Evolutionary conservation across 2,329 filamentous ascomycete genomes (phyloP).

Genomic region (Cercospora sojina): DNA sequence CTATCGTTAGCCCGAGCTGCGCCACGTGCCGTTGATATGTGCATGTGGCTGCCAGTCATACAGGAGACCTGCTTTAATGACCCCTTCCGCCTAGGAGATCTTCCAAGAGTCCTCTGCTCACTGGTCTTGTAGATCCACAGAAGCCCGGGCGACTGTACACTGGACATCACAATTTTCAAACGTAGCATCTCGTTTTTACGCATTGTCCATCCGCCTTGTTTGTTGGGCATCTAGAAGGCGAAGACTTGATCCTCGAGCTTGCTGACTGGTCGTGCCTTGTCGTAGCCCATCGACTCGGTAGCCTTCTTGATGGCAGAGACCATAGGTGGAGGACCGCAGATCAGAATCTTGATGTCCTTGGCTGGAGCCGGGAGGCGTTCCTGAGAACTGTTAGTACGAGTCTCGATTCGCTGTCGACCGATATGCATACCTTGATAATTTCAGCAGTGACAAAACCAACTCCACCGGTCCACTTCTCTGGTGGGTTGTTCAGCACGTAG

Average conservation of each 20-base stretch:
- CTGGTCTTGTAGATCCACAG: neutral
- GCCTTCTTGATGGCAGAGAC: slow-evolving; percentile 96
- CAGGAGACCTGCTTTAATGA: neutral
- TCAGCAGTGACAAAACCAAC: slow-evolving; percentile 93
- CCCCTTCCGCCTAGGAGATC: neutral
- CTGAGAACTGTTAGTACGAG: slow-evolving; percentile 43
- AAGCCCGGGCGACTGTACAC: neutral
- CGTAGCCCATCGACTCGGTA: slow-evolving; percentile 81
- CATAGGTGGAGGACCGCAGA: slow-evolving; percentile 97
- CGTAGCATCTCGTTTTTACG: neutral
- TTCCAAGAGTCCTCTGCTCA: neutral
- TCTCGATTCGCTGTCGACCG: slow-evolving; percentile 27
- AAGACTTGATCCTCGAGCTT: slow-evolving; percentile 98
- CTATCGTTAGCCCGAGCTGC: neutral
- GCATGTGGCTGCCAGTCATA: neutral
- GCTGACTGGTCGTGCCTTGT: slow-evolving; percentile 91
- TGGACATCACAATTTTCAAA: neutral
- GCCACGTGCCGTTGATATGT: neutral
- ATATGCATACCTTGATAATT: slow-evolving; percentile 71
- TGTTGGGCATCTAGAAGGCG: slow-evolving; percentile 64
- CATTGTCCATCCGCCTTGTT: no score
- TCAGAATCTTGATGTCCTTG: slow-evolving; percentile 84
- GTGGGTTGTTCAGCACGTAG: slow-evolving; percentile 96
- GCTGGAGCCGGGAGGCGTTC: slow-evolving; percentile 79
- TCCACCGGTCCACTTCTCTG: slow-evolving; percentile 85